Evolutionary conservation across 2,329 filamentous ascomycete genomes (phyloP).

Genomic region (Xylariaceae sp.): DNA sequence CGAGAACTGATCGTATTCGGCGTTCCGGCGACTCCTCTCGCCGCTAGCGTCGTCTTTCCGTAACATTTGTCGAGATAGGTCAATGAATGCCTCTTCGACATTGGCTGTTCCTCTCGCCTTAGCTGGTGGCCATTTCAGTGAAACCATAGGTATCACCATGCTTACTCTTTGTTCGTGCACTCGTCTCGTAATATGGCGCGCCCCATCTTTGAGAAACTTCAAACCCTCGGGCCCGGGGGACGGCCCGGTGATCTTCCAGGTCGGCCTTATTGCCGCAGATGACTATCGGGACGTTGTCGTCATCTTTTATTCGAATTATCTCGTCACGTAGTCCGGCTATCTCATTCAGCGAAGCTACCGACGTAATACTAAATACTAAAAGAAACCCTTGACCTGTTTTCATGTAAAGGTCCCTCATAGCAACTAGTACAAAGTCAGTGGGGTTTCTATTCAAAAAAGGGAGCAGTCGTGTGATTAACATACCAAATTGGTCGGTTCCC

Average conservation of each 20-base stretch:
- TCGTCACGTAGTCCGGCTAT: slow-evolving; percentile 78
- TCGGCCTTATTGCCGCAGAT: slow-evolving; percentile 92
- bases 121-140: not conserved
- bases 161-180: slow-evolving; percentile 68
- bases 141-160: not conserved
- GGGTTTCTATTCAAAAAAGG: not conserved
- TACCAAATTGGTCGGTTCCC: slow-evolving; percentile 90
- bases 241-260: slow-evolving; percentile 76
- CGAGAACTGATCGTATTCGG: slow-evolving; percentile 38
- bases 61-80: slow-evolving; percentile 79
- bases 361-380: slow-evolving; percentile 88
- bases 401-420: slow-evolving; percentile 82
- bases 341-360: slow-evolving; percentile 75
- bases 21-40: slow-evolving; percentile 36
- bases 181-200: slow-evolving; percentile 87
- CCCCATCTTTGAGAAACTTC: slow-evolving; percentile 83
- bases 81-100: slow-evolving; percentile 84
- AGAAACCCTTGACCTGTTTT: slow-evolving; percentile 89
- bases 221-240: slow-evolving; percentile 75
- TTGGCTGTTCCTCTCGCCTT: slow-evolving; percentile 51
- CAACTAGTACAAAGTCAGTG: slow-evolving; percentile 41
- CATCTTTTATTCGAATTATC: slow-evolving; percentile 87
- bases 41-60: slow-evolving; percentile 58
- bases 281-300: slow-evolving; percentile 79
- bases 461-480: slow-evolving; percentile 36